Percentiles rank a stretch among this genome's conserved stretches.
phyloP scores from a whole-genome alignment of 306 rosid species.

The Lithocarpus polystachyus region DNA sequence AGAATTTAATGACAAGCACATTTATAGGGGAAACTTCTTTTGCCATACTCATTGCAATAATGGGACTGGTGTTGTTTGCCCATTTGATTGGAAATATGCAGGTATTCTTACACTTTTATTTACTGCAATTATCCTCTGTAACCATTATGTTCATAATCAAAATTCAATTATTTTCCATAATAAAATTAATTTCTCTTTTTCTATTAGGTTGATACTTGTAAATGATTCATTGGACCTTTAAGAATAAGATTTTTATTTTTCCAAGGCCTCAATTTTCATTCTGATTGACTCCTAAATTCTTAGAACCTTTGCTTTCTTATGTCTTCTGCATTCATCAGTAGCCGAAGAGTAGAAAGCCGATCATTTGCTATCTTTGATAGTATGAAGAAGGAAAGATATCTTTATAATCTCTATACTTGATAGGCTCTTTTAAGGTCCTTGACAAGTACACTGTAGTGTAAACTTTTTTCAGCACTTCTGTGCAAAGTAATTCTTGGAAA shows the following conservation, averaged over 20 bases:
- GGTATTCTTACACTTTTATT: constrained; percentile 34
- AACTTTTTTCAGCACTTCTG: not conserved
- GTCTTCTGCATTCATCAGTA: not conserved
- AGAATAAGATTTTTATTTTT: not conserved
- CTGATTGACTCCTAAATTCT: not conserved
- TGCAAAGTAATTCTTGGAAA: not conserved
- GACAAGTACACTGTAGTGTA: not conserved
- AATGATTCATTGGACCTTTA: not conserved
- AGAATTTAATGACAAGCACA: constrained; percentile 60
- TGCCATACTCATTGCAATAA: constrained; percentile 70
- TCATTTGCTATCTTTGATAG: not conserved
- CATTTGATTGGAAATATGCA: constrained; percentile 98
- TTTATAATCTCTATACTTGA: not conserved
- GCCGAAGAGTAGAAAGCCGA: not conserved
- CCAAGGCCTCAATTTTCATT: not conserved
- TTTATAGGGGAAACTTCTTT: constrained; percentile 76
- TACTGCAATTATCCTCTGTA: not conserved
- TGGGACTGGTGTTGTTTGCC: constrained; percentile 86
- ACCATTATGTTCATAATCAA: not conserved
- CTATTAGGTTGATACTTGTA: not conserved
- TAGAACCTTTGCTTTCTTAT: not conserved
- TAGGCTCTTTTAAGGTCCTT: not conserved
- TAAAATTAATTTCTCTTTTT: not conserved
- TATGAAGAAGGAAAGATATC: not conserved
- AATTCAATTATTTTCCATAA: not conserved